phyloP scores from a whole-genome alignment of 345 rosid genomes.

The Luvunga scandens region DNA sequence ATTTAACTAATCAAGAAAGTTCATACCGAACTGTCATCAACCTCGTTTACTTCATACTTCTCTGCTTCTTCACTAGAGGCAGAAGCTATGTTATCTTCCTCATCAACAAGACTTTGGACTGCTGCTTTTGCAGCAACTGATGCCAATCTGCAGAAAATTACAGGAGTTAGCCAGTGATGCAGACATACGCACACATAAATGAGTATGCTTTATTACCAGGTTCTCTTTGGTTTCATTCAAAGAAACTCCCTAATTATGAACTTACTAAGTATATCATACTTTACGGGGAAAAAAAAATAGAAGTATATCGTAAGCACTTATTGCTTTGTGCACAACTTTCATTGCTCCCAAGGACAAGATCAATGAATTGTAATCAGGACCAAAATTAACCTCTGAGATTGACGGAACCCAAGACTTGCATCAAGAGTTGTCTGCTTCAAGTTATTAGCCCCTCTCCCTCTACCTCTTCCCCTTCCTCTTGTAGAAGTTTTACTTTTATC shows the following conservation, averaged over 20 bases:
- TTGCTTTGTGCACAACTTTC: background rate
- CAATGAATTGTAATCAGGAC: slow-evolving; percentile 4
- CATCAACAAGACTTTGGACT: slow-evolving; percentile 49
- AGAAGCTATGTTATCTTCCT: slow-evolving; percentile 68
- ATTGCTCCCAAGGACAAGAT: background rate
- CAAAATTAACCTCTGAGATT: slow-evolving; percentile 63
- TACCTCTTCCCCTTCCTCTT: slow-evolving; percentile 78
- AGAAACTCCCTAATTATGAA: background rate
- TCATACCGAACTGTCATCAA: slow-evolving; percentile 63
- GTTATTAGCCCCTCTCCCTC: slow-evolving; percentile 57
- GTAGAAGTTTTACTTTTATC: slow-evolving; percentile 65
- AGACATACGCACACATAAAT: background rate
- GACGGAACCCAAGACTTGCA: slow-evolving; percentile 63
- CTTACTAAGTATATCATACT: background rate
- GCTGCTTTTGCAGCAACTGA: slow-evolving; percentile 55
- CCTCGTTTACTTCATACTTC: slow-evolving; percentile 42
- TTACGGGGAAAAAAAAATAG: no score
- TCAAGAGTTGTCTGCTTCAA: slow-evolving; percentile 93
- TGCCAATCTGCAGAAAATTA: slow-evolving; percentile 51
- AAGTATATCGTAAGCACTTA: background rate
- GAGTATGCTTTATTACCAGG: background rate
- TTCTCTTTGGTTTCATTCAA: background rate
- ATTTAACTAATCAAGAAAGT: slow-evolving; percentile 14
- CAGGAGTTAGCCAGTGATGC: slow-evolving; percentile 1
- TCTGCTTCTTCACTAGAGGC: slow-evolving; percentile 81